Evolutionary conservation across 495 filamentous ascomycete genomes (phyloP), one percentile per base, ranked within the genome.

Genomic region (Aspergillus nidulans): DNA sequence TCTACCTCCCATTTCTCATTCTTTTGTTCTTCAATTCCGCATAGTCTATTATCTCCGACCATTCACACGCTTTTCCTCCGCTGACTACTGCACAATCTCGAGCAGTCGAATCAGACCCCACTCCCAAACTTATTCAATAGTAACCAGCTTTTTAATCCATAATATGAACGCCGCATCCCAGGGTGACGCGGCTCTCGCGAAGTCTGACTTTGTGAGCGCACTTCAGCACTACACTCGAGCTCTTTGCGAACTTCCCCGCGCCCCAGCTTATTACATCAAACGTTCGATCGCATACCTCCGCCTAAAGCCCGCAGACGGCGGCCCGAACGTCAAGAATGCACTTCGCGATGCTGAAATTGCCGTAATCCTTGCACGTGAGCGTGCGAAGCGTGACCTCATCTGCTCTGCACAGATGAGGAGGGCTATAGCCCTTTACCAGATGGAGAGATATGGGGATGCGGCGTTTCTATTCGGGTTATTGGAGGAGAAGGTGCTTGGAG

Each of bases 241-340:
- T n/a, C 72, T 98, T 5, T 60, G 75, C 24, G 67, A 71, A 30
- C 77, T 79, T 6, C 85, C 88, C 10, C 81, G 78, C 28, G 87
- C 91, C 7, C 87, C 90, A 5, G 68, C 82, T 54, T 97, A 95
- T 81, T 88, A 94, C 57, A 83, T 96, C 56, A 86, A 94, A 66
- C 90, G 95, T 23, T 88, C 90, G 2, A 92, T 85, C 10, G 91
- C 91, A 24, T 86, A 90, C 63, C 81, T 89, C 8, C 87, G 92
- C 51, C 71, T 82, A 0, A 77, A 76, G 49, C 71, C 78, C 39
- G 65, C 61, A 45, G 64, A 76, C 36, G 74, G 74, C 13, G 72
- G 72, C 6, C 70, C 81, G 1, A 69, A 84, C 26, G 71, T 70
- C 54, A n/a, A 58, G 12, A 65, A 69, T 38, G 88, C 94, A 0